Evolutionary conservation across 116 monocot species (phyloP).

Genomic region (Posidonia oceanica): DNA sequence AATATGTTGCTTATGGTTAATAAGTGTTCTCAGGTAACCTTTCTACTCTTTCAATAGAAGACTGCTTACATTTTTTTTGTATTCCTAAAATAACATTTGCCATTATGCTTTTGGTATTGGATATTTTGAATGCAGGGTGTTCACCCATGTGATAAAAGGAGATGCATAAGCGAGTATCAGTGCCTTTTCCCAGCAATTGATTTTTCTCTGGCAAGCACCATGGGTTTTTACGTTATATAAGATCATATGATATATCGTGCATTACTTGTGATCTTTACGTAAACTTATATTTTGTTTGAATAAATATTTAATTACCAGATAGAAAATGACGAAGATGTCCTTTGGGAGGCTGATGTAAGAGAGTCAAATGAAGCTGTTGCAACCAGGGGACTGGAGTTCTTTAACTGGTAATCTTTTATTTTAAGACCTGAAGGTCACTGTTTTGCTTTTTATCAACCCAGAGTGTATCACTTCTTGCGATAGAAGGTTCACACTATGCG

Average conservation of each 20-base stretch:
- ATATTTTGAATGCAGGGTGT: slow-evolving; percentile 57
- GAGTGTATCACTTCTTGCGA: background rate
- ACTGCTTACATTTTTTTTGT: too few species aligned
- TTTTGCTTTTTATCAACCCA: background rate
- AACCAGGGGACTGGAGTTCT: slow-evolving; percentile 63
- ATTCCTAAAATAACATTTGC: too few species aligned
- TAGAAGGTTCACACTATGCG: background rate
- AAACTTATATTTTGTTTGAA: background rate
- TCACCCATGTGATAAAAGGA: slow-evolving; percentile 90
- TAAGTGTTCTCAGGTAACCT: too few species aligned
- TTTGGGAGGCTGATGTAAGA: slow-evolving; percentile 71
- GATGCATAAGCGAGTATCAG: slow-evolving; percentile 70
- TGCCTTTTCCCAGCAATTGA: slow-evolving; percentile 85
- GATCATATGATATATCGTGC: background rate
- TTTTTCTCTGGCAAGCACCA: slow-evolving; percentile 62
- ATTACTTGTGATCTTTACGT: background rate
- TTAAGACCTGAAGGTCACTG: background rate
- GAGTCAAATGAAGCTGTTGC: slow-evolving; percentile 68
- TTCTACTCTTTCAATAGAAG: too few species aligned
- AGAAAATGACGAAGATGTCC: slow-evolving; percentile 77
- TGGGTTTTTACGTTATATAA: background rate
- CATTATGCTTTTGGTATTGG: background rate
- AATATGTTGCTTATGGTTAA: too few species aligned
- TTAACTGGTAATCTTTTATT: slow-evolving; percentile 46
- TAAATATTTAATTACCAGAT: slow-evolving; percentile 33